phyloP scores from a whole-genome alignment of 345 rosid species.

The Citrus inodora region DNA sequence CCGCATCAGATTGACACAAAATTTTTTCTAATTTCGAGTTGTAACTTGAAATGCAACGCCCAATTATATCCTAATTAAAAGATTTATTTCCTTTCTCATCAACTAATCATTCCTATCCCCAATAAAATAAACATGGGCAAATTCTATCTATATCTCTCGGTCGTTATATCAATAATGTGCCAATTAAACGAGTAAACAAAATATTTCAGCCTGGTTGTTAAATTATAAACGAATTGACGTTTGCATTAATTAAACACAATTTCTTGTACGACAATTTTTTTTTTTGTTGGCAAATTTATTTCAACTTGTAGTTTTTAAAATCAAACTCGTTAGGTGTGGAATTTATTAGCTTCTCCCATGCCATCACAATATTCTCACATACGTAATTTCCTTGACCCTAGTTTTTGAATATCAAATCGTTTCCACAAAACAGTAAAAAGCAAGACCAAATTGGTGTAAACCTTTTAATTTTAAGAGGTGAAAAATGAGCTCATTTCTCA shows the following conservation, averaged over 20 bases:
- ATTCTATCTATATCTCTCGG: not conserved
- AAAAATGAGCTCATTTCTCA: not conserved
- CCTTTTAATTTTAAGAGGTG: not conserved
- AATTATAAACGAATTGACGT: not conserved
- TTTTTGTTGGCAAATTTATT: not conserved
- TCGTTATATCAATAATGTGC: not conserved
- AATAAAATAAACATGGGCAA: not conserved
- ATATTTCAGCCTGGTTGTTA: not conserved
- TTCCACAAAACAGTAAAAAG: not conserved
- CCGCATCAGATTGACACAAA: not conserved
- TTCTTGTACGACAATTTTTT: not conserved
- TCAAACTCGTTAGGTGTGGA: not conserved
- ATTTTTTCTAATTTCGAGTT: not conserved
- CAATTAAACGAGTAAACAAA: not conserved
- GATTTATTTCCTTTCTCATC: not conserved
- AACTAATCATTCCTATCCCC: not conserved
- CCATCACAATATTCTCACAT: not conserved
- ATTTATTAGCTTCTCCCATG: not conserved
- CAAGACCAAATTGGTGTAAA: not conserved
- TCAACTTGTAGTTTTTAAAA: not conserved
- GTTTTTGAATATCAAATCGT: not conserved
- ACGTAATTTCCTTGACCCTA: not conserved
- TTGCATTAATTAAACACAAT: not conserved
- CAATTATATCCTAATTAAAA: not conserved
- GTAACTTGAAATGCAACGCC: not conserved